Percentiles rank a stretch among this genome's conserved stretches.
These are phyloP conservation scores for Picochlorum sp. DNA, from an alignment of 139 green algal species.

Conservation along the genomic window DNA sequence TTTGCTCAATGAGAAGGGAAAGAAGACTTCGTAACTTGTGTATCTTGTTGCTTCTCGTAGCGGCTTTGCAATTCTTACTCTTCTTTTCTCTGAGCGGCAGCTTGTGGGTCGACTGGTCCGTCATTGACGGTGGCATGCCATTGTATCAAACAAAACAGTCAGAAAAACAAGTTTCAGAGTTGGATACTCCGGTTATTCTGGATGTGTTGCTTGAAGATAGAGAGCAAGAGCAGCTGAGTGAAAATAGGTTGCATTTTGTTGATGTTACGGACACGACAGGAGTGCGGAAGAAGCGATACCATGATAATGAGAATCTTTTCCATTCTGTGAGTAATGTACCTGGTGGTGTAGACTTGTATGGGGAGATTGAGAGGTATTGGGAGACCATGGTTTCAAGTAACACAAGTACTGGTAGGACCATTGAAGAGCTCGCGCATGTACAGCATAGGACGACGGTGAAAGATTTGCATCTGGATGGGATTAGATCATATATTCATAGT, in stretches of 20 bases:
- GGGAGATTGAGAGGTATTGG: conserved; percentile 17
- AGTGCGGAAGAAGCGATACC: not conserved
- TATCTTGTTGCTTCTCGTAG: too few species aligned
- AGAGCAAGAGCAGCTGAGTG: too few species aligned
- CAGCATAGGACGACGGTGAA: conserved; percentile 18
- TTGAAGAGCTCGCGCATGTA: not conserved
- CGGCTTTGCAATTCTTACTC: too few species aligned
- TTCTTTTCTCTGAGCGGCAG: too few species aligned
- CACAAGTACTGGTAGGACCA: not conserved
- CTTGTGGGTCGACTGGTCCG: too few species aligned
- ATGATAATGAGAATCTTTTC: conserved; percentile 3
- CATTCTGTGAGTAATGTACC: conserved; percentile 15
- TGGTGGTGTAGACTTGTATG: conserved; percentile 28
- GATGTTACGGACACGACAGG: not conserved
- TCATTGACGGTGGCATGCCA: too few species aligned
- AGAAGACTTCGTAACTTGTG: too few species aligned
- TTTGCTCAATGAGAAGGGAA: too few species aligned
- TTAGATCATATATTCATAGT: conserved; percentile 14
- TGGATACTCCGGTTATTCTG: too few species aligned
- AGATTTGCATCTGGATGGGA: conserved; percentile 9
- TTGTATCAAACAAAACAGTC: too few species aligned
- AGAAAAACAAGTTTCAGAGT: too few species aligned
- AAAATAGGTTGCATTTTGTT: not conserved
- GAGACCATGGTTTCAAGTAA: conserved; percentile 2
- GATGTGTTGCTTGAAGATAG: too few species aligned